Base-by-base conservation (phyloP, 805 yeast genomes). In the Pichia exigua region DNA sequence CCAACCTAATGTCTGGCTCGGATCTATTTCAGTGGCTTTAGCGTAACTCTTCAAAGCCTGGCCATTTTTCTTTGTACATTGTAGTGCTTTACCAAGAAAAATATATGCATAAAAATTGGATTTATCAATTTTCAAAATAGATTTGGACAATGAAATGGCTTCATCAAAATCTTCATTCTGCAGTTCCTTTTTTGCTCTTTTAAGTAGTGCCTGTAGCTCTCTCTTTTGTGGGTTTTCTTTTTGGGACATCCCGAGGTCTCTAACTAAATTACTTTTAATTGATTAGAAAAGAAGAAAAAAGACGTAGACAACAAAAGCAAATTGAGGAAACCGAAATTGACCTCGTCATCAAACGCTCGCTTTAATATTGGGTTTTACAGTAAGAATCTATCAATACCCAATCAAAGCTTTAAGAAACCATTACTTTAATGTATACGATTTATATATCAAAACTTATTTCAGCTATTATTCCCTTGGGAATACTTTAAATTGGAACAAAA, bases 71-170 rank as follows among this genome's bases (percentile, higher is more conserved):
- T 70, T 63, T 49, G 74, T 58, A 10, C 76, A 63, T 53, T 81
- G 81, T 51, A 75, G 71, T 1, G 89, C 78, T 63, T 87, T 89
- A 10, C 94, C 97, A 46, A 78, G 69, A 59, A 90, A 81, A 4
- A 87, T 75, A 58, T 74, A 73, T 17, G 91, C 97, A 61, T 76
- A 78, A 64, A 82, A 85, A 63, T 79, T 78, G 9, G 72, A 58
- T 3, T 73, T 69, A 54, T 87, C 95, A 4, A 70, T 55, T n/a
- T 59, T 75, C 11, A 89, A 64, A 3, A 80, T 83, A 5, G 44
- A 39, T 39, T 51, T 51, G 4, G 46, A 26, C 15, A 41, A 20
- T 32, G 48, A 22, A 7, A 51, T 35, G 24, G 51, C 45, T 17
- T 51, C 51, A 42, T 51, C 54, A 21, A 27, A 51, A 32, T 51